A percentile compares a stretch with the other conserved stretches of the same genome.
These are phyloP conservation scores for Vicia faba DNA, from an alignment of 306 rosid genomes.

Conservation along the genomic window DNA sequence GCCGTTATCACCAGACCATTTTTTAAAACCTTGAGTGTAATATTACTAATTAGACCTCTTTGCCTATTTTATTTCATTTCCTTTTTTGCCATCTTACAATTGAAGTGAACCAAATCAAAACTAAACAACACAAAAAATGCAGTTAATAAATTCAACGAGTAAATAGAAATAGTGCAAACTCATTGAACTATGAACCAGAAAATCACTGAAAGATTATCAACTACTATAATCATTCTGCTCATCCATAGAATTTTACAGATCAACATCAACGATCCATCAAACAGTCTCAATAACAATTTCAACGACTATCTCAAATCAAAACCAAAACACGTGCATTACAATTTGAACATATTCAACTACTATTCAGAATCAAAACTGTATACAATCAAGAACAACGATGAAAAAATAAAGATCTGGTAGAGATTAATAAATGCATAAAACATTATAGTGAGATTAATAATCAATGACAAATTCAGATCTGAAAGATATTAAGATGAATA, in stretches of 20 bases:
- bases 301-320: background rate
- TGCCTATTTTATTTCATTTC: background rate
- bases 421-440: conserved; percentile 1
- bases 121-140: background rate
- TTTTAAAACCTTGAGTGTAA: no score
- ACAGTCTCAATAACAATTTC: background rate
- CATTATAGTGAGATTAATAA: background rate
- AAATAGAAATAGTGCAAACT: background rate
- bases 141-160: background rate
- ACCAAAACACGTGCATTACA: no score
- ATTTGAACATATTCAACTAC: no score
- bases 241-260: background rate
- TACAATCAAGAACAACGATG: no score
- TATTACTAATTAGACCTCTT: background rate
- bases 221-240: background rate
- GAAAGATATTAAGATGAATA: background rate
- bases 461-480: conserved; percentile 31
- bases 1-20: no score
- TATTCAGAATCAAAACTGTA: no score
- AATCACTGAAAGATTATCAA: background rate
- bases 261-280: background rate
- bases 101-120: background rate
- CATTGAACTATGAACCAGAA: background rate
- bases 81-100: background rate
- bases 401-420: background rate